Conservation (phyloP, 2,329 filamentous ascomycete genomes). For the Ophiostoma piceae region DNA sequence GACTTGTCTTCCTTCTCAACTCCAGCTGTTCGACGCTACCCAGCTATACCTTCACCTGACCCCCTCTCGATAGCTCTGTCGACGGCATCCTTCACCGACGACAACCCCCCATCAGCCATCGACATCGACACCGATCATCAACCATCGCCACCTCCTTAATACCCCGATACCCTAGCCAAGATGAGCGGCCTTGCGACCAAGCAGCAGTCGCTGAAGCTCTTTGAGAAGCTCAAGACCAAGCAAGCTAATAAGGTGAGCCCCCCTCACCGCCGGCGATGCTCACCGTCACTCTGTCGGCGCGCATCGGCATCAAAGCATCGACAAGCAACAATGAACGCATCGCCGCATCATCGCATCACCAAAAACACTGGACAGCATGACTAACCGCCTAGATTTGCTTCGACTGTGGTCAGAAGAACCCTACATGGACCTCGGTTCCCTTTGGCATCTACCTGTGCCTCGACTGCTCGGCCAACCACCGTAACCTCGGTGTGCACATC, state of each 20-base stretch:
- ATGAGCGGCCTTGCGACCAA: slow-evolving; percentile 76
- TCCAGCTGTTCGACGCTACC: not conserved
- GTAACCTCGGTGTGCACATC: slow-evolving; percentile 97
- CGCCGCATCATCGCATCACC: not conserved
- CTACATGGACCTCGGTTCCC: slow-evolving; percentile 95
- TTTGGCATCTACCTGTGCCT: slow-evolving; percentile 95
- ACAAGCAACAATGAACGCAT: not conserved
- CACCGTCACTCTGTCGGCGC: not conserved
- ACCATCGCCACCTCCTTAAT: not conserved
- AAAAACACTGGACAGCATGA: not conserved
- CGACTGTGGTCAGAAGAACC: slow-evolving; percentile 95
- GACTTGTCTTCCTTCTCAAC: not conserved
- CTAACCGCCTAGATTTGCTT: slow-evolving; percentile 71
- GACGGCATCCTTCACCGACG: slow-evolving; percentile 2
- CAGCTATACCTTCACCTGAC: not conserved
- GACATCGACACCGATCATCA: not conserved
- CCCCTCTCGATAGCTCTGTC: not conserved
- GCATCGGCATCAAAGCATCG: too few species aligned
- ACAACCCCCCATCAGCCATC: not conserved
- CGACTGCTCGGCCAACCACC: slow-evolving; percentile 94
- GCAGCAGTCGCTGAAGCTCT: slow-evolving; percentile 92
- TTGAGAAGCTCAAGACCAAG: slow-evolving; percentile 94
- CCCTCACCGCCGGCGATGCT: not conserved
- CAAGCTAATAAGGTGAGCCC: slow-evolving; percentile 77
- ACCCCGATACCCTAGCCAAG: slow-evolving; percentile 33